phyloP scores from a whole-genome alignment of 192 early-diverging fungal genomes.

The Kappamyces sp. region DNA sequence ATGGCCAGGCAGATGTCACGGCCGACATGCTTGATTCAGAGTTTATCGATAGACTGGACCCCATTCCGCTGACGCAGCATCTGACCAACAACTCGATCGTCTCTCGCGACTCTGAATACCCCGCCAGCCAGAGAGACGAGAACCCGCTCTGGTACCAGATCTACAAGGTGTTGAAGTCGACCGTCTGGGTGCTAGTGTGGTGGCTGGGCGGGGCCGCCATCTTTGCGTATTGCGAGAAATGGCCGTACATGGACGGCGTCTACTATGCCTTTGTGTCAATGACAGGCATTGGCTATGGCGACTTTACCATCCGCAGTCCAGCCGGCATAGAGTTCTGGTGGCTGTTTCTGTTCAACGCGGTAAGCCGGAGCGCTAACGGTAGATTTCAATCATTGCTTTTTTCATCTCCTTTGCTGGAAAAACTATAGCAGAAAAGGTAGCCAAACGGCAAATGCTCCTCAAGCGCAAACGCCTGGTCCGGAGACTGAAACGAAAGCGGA shows the following conservation, averaged over 20 bases:
- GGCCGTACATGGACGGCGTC: slow-evolving; percentile 5
- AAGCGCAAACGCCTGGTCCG: too few species aligned
- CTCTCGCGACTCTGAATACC: too few species aligned
- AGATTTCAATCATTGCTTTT: slow-evolving; percentile 2
- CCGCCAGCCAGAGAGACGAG: too few species aligned
- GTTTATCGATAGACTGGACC: too few species aligned
- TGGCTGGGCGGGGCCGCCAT: not conserved
- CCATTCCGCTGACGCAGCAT: not conserved
- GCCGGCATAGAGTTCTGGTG: slow-evolving; percentile 9
- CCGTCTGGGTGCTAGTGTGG: slow-evolving; percentile 7
- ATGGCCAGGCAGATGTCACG: too few species aligned
- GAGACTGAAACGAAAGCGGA: too few species aligned
- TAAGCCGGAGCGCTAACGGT: not conserved
- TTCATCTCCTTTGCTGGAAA: not conserved
- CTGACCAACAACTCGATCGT: not conserved
- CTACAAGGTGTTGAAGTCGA: too few species aligned
- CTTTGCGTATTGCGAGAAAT: slow-evolving; percentile 8
- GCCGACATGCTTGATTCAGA: too few species aligned
- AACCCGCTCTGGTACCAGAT: too few species aligned
- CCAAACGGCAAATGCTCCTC: slow-evolving; percentile 4
- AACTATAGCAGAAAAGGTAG: not conserved
- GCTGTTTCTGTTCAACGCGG: slow-evolving; percentile 10
- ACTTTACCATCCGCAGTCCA: not conserved
- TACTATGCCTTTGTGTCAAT: slow-evolving; percentile 9
- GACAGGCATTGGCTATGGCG: not conserved